Base-by-base conservation (phyloP, 139 green algal species). In the Chlorella vulgaris region DNA sequence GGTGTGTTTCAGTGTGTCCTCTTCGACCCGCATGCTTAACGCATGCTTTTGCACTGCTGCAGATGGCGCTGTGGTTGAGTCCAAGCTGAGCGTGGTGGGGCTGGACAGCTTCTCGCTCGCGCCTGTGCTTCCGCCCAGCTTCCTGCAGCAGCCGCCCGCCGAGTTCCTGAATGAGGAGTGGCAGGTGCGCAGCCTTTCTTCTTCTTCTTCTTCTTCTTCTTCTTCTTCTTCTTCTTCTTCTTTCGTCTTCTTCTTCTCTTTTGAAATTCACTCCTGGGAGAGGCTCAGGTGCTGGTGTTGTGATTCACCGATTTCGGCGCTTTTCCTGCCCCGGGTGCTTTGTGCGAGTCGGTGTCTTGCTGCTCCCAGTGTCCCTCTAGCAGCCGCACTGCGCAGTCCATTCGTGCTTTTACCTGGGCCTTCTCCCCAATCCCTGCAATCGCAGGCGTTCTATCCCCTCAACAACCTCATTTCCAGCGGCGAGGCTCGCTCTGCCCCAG, bases 371-470 rank as follows among this genome's bases (percentile, higher is more conserved):
- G n/a, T n/a, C n/a, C n/a, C n/a, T n/a, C n/a, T n/a, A n/a, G n/a
- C n/a, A n/a, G n/a, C n/a, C n/a, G n/a, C n/a, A n/a, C n/a, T n/a
- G n/a, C n/a, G n/a, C n/a, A n/a, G n/a, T n/a, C n/a, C n/a, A n/a
- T n/a, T n/a, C n/a, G n/a, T n/a, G n/a, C n/a, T n/a, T n/a, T n/a
- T n/a, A n/a, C n/a, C n/a, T n/a, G n/a, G n/a, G n/a, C n/a, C n/a
- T n/a, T n/a, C n/a, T n/a, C n/a, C n/a, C n/a, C n/a, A n/a, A n/a
- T n/a, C n/a, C 29, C 28, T 65, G 22, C n/a, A 5, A 38, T 29
- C n/a, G 63, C 66, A 83, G 78, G 35, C 76, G 8, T 70, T 88
- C 60, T 88, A 82, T 35, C 83, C 83, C 6, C 53, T 88, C 18
- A 84, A 88, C 53, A 71, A 82, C 40, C 61, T 87, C 19, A 69